Percentiles rank a stretch among this genome's conserved stretches.
phyloP scores from a whole-genome alignment of 306 rosid genomes.

The Quercus engelmannii region DNA sequence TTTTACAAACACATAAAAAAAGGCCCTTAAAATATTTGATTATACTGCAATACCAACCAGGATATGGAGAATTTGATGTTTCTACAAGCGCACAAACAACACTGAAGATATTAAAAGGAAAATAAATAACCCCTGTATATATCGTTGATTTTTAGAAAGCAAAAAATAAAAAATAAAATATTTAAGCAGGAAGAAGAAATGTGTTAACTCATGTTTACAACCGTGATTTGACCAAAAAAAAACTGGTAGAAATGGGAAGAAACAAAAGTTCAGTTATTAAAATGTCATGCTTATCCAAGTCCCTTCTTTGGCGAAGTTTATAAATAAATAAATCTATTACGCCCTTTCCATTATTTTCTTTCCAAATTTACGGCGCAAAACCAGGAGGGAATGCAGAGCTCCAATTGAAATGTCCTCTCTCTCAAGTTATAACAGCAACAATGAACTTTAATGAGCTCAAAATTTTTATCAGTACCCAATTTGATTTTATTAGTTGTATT shows the following conservation, averaged over 20 bases:
- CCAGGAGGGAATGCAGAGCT: neutral
- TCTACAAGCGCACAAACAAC: neutral
- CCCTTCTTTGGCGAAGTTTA: neutral
- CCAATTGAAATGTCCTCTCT: neutral
- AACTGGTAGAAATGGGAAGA: neutral
- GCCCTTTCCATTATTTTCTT: neutral
- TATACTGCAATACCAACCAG: too few relatives aligned
- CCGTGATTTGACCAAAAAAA: neutral
- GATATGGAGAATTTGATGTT: too few relatives aligned
- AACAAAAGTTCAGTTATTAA: neutral
- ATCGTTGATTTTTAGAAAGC: neutral
- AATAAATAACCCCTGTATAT: neutral
- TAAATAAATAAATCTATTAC: neutral
- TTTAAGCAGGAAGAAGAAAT: neutral
- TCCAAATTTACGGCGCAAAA: neutral
- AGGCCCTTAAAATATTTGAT: neutral
- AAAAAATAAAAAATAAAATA: neutral
- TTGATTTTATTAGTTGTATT: neutral
- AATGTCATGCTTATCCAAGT: neutral
- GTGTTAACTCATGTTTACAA: neutral
- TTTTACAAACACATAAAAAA: neutral
- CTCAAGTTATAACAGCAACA: neutral
- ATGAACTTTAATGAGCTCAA: slow-evolving; percentile 7
- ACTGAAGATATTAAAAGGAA: neutral
- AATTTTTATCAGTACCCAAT: neutral